Evolutionary conservation across 1,284 basidiomycete genomes (phyloP), one percentile per base, ranked within the genome.

Genomic region (Sanghuangporus baumii): DNA sequence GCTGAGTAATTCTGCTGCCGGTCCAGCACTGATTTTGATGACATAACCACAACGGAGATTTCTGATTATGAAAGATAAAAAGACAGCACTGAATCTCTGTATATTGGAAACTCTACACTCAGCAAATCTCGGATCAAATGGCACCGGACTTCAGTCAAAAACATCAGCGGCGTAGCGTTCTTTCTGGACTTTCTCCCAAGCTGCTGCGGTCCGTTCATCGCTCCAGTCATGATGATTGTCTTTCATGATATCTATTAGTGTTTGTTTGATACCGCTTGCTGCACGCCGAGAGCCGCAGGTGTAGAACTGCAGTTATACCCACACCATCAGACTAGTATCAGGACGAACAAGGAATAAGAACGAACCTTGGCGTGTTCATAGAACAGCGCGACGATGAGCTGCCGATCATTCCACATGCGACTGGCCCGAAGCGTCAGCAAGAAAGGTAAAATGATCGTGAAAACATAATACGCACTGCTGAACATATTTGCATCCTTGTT

Each of bases 401-500:
- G 70, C 26, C 76, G 74, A 57, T 82, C 80, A 48, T 76, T 73
- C 76, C 78, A 79, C 3, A 80, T 69, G 16, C 80, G 81, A 66
- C 81, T 81, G 59, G n/a, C 26, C 7, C 51, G 14, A 57, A 31
- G 4, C 6, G 23, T 16, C 8, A 59, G 50, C n/a, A 47, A 55
- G 9, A 16, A 26, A 55, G 31, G 16, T 23, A 62, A 41, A 31
- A 46, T 43, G 40, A 54, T n/a, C 14, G 7, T 26, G 9, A 56
- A 48, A 52, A 46, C 51, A 37, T 7, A 16, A 41, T 0, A 75
- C 79, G 68, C 63, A 81, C 79, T 81, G 76, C 70, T 82, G 80
- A 8, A 82, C 78, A 66, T 83, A 79, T 68, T 77, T 80, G 69
- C 76, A 79, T 1, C 79, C 80, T 16, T 71, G 64, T 16, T 77